These are phyloP conservation scores for Trichoderma sp. DNA, from an alignment of 2,329 filamentous ascomycete species.

Conservation along the genomic window DNA sequence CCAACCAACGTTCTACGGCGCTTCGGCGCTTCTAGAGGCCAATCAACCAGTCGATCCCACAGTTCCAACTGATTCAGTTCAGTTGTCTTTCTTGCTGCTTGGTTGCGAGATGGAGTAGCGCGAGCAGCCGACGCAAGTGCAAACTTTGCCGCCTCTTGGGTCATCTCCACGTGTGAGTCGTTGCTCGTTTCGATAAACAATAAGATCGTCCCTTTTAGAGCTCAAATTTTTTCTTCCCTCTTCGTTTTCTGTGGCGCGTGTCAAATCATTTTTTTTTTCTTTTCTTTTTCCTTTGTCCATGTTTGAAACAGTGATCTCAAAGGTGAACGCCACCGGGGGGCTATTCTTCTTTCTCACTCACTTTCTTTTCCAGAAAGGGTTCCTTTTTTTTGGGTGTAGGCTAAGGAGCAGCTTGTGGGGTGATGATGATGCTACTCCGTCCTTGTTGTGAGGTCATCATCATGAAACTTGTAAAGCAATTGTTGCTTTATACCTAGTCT, in stretches of 20 bases:
- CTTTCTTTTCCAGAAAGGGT: no score
- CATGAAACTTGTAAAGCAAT: no score
- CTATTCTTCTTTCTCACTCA: no score
- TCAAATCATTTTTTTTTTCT: background rate
- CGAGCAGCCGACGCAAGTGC: conserved; percentile 5
- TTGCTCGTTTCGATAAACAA: background rate
- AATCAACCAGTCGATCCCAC: background rate
- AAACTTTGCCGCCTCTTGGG: no score
- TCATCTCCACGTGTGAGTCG: background rate
- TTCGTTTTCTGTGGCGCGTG: conserved; percentile 13
- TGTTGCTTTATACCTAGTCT: no score
- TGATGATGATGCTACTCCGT: no score
- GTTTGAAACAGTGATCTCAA: background rate
- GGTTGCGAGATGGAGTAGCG: background rate
- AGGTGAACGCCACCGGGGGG: conserved; percentile 13
- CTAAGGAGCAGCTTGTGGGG: no score
- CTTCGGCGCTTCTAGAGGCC: conserved; percentile 15
- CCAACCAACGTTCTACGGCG: conserved; percentile 10
- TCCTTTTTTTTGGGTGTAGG: no score
- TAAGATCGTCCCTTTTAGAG: background rate
- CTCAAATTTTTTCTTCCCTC: background rate
- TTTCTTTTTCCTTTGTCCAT: no score
- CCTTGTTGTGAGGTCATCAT: no score
- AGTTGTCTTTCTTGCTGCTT: background rate
- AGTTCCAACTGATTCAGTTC: background rate